These are phyloP conservation scores for Eimeria sp. DNA, from an alignment of 169 alveolate genomes.

Conservation along the genomic window DNA sequence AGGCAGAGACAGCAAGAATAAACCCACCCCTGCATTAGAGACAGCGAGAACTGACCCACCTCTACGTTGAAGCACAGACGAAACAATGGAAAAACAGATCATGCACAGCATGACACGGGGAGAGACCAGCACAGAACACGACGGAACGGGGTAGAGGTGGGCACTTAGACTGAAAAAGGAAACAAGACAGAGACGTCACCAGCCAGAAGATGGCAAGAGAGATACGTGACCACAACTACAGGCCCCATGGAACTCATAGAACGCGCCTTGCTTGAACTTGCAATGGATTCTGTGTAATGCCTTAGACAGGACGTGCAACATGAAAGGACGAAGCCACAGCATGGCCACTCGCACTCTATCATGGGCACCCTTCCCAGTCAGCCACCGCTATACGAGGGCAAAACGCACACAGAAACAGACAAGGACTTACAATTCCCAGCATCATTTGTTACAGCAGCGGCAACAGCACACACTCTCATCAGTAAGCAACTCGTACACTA, in stretches of 20 bases:
- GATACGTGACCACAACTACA: not conserved
- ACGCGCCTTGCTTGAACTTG: not conserved
- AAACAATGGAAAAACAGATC: no score
- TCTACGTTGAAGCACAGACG: no score
- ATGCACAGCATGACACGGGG: not conserved
- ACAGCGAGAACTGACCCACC: not conserved
- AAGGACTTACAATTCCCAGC: no score
- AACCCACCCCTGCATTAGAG: not conserved
- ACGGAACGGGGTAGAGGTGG: not conserved
- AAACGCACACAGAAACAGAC: no score
- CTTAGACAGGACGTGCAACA: not conserved
- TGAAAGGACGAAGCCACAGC: not conserved
- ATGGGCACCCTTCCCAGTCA: not conserved
- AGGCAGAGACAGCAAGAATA: not conserved
- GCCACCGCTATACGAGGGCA: no score
- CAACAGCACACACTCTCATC: no score
- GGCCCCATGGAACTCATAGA: not conserved
- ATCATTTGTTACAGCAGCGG: no score
- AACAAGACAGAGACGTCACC: not conserved
- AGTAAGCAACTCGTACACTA: no score
- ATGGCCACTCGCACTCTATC: not conserved
- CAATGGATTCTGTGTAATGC: not conserved
- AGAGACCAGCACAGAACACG: not conserved
- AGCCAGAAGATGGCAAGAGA: not conserved
- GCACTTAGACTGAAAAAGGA: not conserved